Base-by-base conservation (phyloP, 495 filamentous ascomycete genomes). In the Clohesyomyces aquaticus region DNA sequence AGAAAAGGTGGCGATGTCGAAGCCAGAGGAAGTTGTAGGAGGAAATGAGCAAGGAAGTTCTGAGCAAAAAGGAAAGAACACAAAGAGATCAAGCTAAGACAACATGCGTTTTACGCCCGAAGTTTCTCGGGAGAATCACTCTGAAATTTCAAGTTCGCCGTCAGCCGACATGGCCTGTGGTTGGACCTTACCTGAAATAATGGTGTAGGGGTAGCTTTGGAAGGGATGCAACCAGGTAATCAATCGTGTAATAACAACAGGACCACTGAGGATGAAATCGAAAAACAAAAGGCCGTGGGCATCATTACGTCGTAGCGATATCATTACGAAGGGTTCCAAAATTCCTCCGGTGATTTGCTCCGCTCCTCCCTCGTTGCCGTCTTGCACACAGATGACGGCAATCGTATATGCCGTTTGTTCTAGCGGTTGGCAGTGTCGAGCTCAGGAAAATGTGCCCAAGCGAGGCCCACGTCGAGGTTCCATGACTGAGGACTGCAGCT, bases 361-460 rank as follows among this genome's bases (percentile, higher is more conserved):
- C 9, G n/a, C n/a, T 41, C 35, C 9, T n/a, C 35, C 35, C 9
- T 41, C 35, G 35, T n/a, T 41, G 35, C 35, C 35, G 9, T 41
- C 35, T n/a, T n/a, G 35, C 9, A 9, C n/a, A n/a, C 35, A 41
- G 35, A 41, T n/a, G n/a, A n/a, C n/a, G n/a, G n/a, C n/a, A n/a
- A n/a, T n/a, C n/a, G n/a, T n/a, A n/a, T n/a, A n/a, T n/a, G n/a
- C n/a, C n/a, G n/a, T n/a, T n/a, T n/a, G n/a, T n/a, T n/a, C 6
- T 4, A 49, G 9, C 46, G 4, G 9, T 6, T 49, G 49, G 26
- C 14, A 26, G 2, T 23, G 14, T 42, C 4, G 3, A 23, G 22
- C 21, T 59, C 46, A 70, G 25, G 63, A 58, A 27, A 70, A 70
- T 11, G 58, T 66, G 29, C 63, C 62, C 45, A 65, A 58, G 16